Evolutionary conservation across 164 flowering plant species (phyloP).

Genomic region (Nymphaea thermarum): DNA sequence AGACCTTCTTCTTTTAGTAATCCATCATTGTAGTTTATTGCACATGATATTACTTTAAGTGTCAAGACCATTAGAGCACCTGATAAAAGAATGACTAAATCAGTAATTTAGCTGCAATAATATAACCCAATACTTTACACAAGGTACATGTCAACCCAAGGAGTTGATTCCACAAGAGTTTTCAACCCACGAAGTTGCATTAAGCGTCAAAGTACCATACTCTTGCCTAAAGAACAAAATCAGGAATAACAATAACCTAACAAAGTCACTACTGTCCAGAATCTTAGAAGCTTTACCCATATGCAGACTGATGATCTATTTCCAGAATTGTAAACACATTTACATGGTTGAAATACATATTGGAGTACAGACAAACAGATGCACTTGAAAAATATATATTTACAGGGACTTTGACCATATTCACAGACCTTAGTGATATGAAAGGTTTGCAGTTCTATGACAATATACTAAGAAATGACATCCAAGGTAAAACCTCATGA

Average conservation of each 20-base stretch:
- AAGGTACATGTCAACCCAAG: not conserved
- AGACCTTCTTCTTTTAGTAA: conserved; percentile 65
- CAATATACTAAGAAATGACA: no score
- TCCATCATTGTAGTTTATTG: conserved; percentile 90
- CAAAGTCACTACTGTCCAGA: not conserved
- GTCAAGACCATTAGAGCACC: conserved; percentile 96
- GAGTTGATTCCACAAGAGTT: not conserved
- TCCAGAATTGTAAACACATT: not conserved
- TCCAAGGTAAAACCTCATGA: no score
- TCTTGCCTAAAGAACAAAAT: not conserved
- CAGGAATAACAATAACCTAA: not conserved
- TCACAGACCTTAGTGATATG: no score
- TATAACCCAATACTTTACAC: not conserved
- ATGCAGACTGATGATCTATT: not conserved
- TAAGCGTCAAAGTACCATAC: not conserved
- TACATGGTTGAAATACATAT: not conserved
- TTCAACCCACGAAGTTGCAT: not conserved
- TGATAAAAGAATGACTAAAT: conserved; percentile 6
- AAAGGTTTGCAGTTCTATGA: no score
- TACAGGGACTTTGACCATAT: no score
- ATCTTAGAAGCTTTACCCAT: not conserved
- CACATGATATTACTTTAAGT: conserved; percentile 85
- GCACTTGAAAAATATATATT: no score
- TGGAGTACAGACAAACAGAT: no score
- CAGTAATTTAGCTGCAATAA: not conserved